Evolutionary conservation across 768 basidiomycete genomes (phyloP).

Genomic region (Lactarius hengduanensis): DNA sequence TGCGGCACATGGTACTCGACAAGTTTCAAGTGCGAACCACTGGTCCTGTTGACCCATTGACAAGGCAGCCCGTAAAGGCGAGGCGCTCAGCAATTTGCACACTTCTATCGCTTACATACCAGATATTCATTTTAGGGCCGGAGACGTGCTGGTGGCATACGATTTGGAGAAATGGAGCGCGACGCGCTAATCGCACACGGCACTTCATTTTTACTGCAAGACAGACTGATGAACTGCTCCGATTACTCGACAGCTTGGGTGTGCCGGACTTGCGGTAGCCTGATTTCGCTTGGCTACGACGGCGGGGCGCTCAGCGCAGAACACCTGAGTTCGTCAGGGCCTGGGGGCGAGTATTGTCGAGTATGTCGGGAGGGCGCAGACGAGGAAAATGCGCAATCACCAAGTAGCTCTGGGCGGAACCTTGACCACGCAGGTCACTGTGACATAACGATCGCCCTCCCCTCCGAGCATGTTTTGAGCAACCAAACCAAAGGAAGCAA

Average conservation of each 20-base stretch:
- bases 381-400: slow-evolving; percentile 58
- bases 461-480: slow-evolving; percentile 64
- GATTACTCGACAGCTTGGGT: slow-evolving; percentile 99
- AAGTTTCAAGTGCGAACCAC: slow-evolving; percentile 99
- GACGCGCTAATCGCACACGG: slow-evolving; percentile 99
- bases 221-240: slow-evolving; percentile 99
- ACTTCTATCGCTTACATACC: slow-evolving; percentile 4
- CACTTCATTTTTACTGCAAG: slow-evolving; percentile 96
- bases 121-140: slow-evolving; percentile 57
- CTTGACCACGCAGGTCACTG: slow-evolving; percentile 37
- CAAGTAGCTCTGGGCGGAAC: slow-evolving; percentile 53
- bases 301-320: slow-evolving; percentile 73
- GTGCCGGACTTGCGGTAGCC: slow-evolving; percentile 91
- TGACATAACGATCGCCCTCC: slow-evolving; percentile 64
- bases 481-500: slow-evolving; percentile 65
- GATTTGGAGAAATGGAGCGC: slow-evolving; percentile 99
- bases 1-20: slow-evolving; percentile 99
- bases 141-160: slow-evolving; percentile 97
- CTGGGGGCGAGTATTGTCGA: slow-evolving; percentile 91
- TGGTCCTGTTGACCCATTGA: slow-evolving; percentile 93
- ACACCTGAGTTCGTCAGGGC: slow-evolving; percentile 58
- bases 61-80: slow-evolving; percentile 92
- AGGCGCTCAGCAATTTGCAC: slow-evolving; percentile 2
- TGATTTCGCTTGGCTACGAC: slow-evolving; percentile 95
- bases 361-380: slow-evolving; percentile 79